Percentiles rank a stretch among this genome's conserved stretches.
phyloP scores from a whole-genome alignment of 495 filamentous ascomycete species.

The Trichoderma erinaceum region DNA sequence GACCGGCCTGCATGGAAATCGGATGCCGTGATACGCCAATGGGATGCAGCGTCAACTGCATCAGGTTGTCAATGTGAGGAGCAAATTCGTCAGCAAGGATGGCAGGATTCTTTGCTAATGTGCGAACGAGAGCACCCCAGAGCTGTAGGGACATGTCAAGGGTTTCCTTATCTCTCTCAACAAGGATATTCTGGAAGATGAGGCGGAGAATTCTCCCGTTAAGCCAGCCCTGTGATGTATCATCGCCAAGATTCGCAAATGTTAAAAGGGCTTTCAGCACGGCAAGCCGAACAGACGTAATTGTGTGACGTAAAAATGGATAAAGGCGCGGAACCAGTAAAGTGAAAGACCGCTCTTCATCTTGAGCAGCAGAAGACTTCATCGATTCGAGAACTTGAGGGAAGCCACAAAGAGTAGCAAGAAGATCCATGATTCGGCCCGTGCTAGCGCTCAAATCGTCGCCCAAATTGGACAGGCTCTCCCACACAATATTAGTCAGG shows the following conservation, averaged over 20 bases:
- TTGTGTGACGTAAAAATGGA: slow-evolving; percentile 93
- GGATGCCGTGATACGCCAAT: slow-evolving; percentile 87
- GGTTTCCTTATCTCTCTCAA: slow-evolving; percentile 75
- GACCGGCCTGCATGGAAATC: slow-evolving; percentile 76
- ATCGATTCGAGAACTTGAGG: slow-evolving; percentile 88
- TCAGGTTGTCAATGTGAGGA: slow-evolving; percentile 65
- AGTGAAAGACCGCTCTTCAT: slow-evolving; percentile 81
- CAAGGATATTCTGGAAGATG: slow-evolving; percentile 89
- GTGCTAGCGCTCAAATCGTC: slow-evolving; percentile 97
- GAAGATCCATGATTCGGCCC: slow-evolving; percentile 93
- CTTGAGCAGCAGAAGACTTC: slow-evolving; percentile 78
- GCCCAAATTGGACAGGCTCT: slow-evolving; percentile 87
- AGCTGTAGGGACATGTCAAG: slow-evolving; percentile 76
- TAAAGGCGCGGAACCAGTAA: slow-evolving; percentile 89
- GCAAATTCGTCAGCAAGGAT: slow-evolving; percentile 59
- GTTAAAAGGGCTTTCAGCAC: slow-evolving; percentile 89
- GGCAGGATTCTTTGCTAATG: slow-evolving; percentile 52
- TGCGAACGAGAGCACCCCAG: slow-evolving; percentile 71
- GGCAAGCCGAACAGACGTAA: slow-evolving; percentile 87
- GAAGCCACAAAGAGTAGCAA: slow-evolving; percentile 93
- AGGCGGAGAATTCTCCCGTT: slow-evolving; percentile 82
- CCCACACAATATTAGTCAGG: slow-evolving; percentile 93
- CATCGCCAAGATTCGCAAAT: slow-evolving; percentile 78
- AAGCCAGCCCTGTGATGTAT: slow-evolving; percentile 83
- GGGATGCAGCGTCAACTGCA: slow-evolving; percentile 76